phyloP scores from a whole-genome alignment of 441 rosid genomes.

The Pelargonium fulgidum region DNA sequence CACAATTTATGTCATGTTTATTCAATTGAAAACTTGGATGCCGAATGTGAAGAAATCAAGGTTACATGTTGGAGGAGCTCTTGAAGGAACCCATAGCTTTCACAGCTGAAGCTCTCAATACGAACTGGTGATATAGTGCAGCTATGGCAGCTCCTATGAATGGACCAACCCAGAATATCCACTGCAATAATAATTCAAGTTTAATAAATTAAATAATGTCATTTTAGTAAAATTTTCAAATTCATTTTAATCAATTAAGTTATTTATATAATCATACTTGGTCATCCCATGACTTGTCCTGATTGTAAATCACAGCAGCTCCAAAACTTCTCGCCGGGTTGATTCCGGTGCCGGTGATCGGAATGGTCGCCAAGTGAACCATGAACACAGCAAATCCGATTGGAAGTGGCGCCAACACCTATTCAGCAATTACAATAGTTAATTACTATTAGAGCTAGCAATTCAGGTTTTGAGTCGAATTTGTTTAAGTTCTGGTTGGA shows the following conservation, averaged over 20 bases:
- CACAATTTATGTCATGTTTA: too few relatives aligned
- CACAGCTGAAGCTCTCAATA: conserved; percentile 44
- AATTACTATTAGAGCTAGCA: background rate
- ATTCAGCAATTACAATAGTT: background rate
- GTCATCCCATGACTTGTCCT: conserved; percentile 64
- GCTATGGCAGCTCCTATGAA: conserved; percentile 60
- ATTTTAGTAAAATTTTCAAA: background rate
- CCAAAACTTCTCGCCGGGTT: conserved; percentile 79
- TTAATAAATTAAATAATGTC: background rate
- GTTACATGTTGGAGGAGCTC: conserved; percentile 35
- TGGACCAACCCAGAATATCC: conserved; percentile 71
- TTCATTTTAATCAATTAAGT: too few relatives aligned
- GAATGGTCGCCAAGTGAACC: conserved; percentile 71
- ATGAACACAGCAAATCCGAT: conserved; percentile 74
- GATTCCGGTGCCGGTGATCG: conserved; percentile 69
- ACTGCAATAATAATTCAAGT: conserved; percentile 23
- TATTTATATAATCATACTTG: conserved; percentile 31
- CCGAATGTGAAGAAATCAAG: too few relatives aligned
- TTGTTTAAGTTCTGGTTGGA: too few relatives aligned
- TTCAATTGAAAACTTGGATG: too few relatives aligned
- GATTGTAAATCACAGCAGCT: conserved; percentile 53
- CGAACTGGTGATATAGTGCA: conserved; percentile 45
- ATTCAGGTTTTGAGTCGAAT: too few relatives aligned
- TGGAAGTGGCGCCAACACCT: conserved; percentile 68
- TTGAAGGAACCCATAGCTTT: conserved; percentile 55